phyloP scores from a whole-genome alignment of 768 basidiomycete genomes.

The Rhizopogon vulgaris region DNA sequence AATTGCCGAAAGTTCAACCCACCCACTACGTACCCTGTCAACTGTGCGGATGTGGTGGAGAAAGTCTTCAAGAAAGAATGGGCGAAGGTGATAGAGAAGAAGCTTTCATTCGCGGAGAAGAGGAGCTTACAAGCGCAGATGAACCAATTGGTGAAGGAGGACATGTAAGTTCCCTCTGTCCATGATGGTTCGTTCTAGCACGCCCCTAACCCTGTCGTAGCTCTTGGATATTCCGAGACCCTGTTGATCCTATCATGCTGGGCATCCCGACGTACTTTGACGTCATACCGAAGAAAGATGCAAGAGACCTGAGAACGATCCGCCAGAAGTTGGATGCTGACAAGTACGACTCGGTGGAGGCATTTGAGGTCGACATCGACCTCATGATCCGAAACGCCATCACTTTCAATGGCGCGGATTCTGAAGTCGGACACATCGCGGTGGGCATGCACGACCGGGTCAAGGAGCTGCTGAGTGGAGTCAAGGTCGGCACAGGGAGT shows the following conservation, averaged over 20 bases:
- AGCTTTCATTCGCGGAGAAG: slow-evolving; percentile 75
- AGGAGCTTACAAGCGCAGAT: slow-evolving; percentile 67
- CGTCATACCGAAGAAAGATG: slow-evolving; percentile 77
- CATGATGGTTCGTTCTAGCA: slow-evolving; percentile 3
- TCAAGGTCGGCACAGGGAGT: slow-evolving; percentile 31
- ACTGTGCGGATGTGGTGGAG: slow-evolving; percentile 71
- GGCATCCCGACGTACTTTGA: slow-evolving; percentile 87
- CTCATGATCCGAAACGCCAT: slow-evolving; percentile 88
- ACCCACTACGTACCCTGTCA: slow-evolving; percentile 64
- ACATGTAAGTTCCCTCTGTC: slow-evolving; percentile 41
- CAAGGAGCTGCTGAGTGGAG: slow-evolving; percentile 46
- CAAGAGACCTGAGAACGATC: slow-evolving; percentile 82
- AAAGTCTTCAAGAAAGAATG: slow-evolving; percentile 80
- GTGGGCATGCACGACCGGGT: slow-evolving; percentile 43
- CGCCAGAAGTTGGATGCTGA: slow-evolving; percentile 74
- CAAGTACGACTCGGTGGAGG: slow-evolving; percentile 73
- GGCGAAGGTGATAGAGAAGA: slow-evolving; percentile 67
- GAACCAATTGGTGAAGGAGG: slow-evolving; percentile 63
- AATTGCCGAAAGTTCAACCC: slow-evolving; percentile 96
- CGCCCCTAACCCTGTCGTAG: slow-evolving; percentile 27
- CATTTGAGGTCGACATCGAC: slow-evolving; percentile 78
- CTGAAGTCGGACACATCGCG: slow-evolving; percentile 69
- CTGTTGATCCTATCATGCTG: slow-evolving; percentile 82
- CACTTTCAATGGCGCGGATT: slow-evolving; percentile 79
- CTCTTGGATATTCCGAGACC: slow-evolving; percentile 73